A percentile compares a stretch with the other conserved stretches of the same genome.
phyloP scores from a whole-genome alignment of 176 grass and related monocot genomes.

The Ananas comosus region DNA sequence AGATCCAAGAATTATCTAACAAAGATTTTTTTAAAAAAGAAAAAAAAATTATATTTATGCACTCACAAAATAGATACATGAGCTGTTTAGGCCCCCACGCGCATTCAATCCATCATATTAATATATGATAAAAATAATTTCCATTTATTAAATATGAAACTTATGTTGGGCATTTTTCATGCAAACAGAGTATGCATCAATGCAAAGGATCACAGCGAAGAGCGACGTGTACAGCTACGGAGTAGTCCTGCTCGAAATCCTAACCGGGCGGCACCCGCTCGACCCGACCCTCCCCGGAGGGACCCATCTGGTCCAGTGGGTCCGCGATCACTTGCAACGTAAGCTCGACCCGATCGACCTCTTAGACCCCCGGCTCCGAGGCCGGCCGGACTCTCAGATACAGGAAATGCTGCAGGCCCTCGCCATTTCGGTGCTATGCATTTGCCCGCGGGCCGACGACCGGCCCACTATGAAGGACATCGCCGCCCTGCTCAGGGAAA shows the following conservation, averaged over 20 bases:
- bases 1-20: no score
- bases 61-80: no score
- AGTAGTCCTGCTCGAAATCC: constrained; percentile 66
- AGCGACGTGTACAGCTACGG: constrained; percentile 96
- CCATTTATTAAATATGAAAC: no score
- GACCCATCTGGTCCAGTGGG: constrained; percentile 75
- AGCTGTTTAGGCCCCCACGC: not conserved
- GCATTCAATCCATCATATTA: no score
- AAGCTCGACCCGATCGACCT: constrained; percentile 41
- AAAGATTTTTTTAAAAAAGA: no score
- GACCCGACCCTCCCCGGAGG: constrained; percentile 68
- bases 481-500: constrained; percentile 61
- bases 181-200: constrained; percentile 60
- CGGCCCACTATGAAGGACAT: constrained; percentile 88
- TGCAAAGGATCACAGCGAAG: constrained; percentile 82
- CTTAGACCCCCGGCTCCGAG: constrained; percentile 61
- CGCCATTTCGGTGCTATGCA: constrained; percentile 52
- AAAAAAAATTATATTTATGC: no score
- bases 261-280: constrained; percentile 65
- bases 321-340: constrained; percentile 53
- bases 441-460: constrained; percentile 52
- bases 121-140: no score
- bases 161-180: not conserved
- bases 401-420: constrained; percentile 87
- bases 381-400: constrained; percentile 47